Base-by-base conservation (phyloP, 164 flowering plant genomes). In the Macadamia integrifolia region DNA sequence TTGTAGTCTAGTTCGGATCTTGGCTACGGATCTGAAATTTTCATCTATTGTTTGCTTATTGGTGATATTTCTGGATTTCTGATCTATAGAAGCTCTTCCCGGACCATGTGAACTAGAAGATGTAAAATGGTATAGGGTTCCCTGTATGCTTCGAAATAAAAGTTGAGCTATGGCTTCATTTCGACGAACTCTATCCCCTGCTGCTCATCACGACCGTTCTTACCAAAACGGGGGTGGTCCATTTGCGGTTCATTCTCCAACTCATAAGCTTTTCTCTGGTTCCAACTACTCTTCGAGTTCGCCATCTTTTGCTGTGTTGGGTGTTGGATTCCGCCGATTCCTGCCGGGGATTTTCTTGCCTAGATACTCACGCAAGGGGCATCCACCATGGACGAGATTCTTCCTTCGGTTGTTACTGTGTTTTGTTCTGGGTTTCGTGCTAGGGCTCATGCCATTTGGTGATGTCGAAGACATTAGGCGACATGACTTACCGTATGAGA, bases 131-230 rank as follows among this genome's bases (percentile, higher is more conserved):
- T 13, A 17, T 53, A 53, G 57, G 57, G 57, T 53, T 53, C 15
- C 15, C 57, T 53, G 1, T 53, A 1, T 13, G 57, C 57, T 53
- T 53, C 57, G 5, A 1, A 13, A 28, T 55, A 14, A 44, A 35
- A 35, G 40, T 40, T 35, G 58, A 60, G 43, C 48, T 52, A 91
- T 91, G 97, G 91, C 93, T 28, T 91, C 95, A 64, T 77, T 91
- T 72, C 84, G 97, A 40, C 75, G 97, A 69, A 79, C 91, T 29
- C 82, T 76, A 18, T 85, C 91, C 58, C 91, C 93, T 58, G 81
- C 93, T 58, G 81, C 81, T 42, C 74, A 80, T 71, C 76, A 78
- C 62, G 89, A 84, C 59, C 89, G 93, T 31, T 58, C 79, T 28
- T 69, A 83, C 55, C 78, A 58, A 42, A 86, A 85, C 66, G 87